Conservation (phyloP, 805 yeast genomes). For the Starmera caribaea region DNA sequence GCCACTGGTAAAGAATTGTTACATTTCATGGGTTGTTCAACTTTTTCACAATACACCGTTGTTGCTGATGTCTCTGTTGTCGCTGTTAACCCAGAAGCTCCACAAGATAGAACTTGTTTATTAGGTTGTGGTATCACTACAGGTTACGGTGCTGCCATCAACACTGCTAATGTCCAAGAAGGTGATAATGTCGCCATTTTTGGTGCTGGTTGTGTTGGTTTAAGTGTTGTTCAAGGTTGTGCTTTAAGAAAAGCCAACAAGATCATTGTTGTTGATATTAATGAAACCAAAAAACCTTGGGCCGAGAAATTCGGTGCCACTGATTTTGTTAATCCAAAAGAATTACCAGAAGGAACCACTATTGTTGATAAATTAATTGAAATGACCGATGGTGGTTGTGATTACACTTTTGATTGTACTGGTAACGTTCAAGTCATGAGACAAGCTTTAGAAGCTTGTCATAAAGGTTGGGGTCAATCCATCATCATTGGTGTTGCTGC, state of each 20-base stretch:
- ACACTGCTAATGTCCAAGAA: slow-evolving; percentile 81
- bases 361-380: slow-evolving; percentile 77
- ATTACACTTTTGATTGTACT: slow-evolving; percentile 94
- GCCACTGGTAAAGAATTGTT: slow-evolving; percentile 70
- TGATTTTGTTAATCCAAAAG: slow-evolving; percentile 81
- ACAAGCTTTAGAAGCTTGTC: slow-evolving; percentile 92
- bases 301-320: slow-evolving; percentile 90
- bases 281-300: slow-evolving; percentile 78
- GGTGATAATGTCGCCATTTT: slow-evolving; percentile 95
- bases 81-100: slow-evolving; percentile 78
- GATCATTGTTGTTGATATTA: slow-evolving; percentile 81
- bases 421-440: slow-evolving; percentile 96
- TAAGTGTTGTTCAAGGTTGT: slow-evolving; percentile 95
- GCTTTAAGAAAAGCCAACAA: slow-evolving; percentile 68
- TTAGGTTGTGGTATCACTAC: slow-evolving; percentile 98
- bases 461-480: slow-evolving; percentile 98
- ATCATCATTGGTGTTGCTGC: slow-evolving; percentile 97
- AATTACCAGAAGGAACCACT: slow-evolving; percentile 62
- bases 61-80: slow-evolving; percentile 96
- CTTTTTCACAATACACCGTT: slow-evolving; percentile 95
- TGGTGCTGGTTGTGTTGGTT: slow-evolving; percentile 97
- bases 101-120: slow-evolving; percentile 79
- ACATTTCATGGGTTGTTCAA: slow-evolving; percentile 98
- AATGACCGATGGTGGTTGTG: slow-evolving; percentile 95
- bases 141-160: slow-evolving; percentile 95